phyloP scores from a whole-genome alignment of 805 yeast genomes.

The Wickerhamomyces chambardii region DNA sequence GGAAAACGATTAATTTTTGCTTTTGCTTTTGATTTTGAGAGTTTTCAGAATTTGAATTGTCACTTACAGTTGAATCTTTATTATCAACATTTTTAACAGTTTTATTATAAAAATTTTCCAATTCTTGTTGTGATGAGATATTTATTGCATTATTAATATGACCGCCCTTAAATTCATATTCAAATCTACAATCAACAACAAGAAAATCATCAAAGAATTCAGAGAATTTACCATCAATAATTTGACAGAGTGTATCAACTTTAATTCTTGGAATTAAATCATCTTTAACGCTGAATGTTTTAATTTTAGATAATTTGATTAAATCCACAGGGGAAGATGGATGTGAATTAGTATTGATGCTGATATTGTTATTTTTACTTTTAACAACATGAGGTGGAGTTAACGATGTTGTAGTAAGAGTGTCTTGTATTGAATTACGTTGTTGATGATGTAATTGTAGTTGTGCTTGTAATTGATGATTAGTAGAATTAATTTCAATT shows the following conservation, averaged over 20 bases:
- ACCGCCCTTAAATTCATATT: conserved; percentile 89
- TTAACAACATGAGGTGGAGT: no score
- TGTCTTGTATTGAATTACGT: no score
- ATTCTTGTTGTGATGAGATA: conserved; percentile 56
- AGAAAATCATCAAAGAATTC: conserved; percentile 31
- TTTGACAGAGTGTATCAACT: conserved; percentile 45
- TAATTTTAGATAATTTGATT: conserved; percentile 23
- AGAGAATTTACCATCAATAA: conserved; percentile 46
- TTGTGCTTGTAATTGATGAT: conserved; percentile 1
- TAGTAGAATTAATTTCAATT: conserved; percentile 10
- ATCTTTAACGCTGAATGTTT: conserved; percentile 34
- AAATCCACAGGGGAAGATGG: conserved; percentile 8
- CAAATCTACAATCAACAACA: conserved; percentile 85
- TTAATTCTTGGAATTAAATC: conserved; percentile 68
- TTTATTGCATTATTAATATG: conserved; percentile 83
- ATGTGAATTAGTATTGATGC: conserved; percentile 1
- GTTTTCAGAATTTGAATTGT: conserved; percentile 2
- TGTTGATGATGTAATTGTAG: no score
- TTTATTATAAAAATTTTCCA: conserved; percentile 47
- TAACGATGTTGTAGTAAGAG: no score
- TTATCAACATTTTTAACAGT: no score
- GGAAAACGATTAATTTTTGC: conserved; percentile 61
- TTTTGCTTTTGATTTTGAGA: conserved; percentile 8
- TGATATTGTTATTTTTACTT: no score
- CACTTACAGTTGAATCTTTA: no score